Conservation (phyloP, 768 basidiomycete genomes). For the Serendipita sp. region DNA sequence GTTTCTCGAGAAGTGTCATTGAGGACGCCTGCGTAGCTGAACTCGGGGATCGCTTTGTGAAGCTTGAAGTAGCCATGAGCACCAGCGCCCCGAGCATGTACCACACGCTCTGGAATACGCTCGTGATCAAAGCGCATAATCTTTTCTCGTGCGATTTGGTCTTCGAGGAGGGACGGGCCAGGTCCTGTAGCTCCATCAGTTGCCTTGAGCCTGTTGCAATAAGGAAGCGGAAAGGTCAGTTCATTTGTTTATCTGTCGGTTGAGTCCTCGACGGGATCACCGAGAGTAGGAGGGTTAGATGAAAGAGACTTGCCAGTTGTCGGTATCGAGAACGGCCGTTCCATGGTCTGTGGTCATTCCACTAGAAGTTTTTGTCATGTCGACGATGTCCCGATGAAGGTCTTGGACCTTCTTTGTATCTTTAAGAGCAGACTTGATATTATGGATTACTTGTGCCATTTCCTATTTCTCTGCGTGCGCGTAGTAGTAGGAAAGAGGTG, state of each 20-base stretch:
- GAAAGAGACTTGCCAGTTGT: conserved; percentile 35
- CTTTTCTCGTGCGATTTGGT: conserved; percentile 59
- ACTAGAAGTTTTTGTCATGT: neutral
- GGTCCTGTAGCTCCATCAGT: conserved; percentile 26
- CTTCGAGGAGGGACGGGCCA: conserved; percentile 66
- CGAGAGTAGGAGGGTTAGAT: neutral
- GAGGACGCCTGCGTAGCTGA: conserved; percentile 52
- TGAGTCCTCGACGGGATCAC: neutral
- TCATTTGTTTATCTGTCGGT: neutral
- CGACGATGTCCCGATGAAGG: neutral
- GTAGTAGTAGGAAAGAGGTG: neutral
- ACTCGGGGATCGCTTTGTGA: conserved; percentile 50
- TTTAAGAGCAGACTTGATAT: neutral
- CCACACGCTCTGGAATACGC: conserved; percentile 75
- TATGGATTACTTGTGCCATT: conserved; percentile 1
- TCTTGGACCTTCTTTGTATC: conserved; percentile 7
- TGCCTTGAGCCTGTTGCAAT: conserved; percentile 35
- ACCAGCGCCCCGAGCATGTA: conserved; percentile 45
- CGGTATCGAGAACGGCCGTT: conserved; percentile 40
- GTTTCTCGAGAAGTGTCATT: conserved; percentile 59
- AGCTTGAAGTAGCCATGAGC: conserved; percentile 78
- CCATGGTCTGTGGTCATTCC: conserved; percentile 43
- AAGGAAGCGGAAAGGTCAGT: neutral
- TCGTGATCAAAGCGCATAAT: conserved; percentile 74
- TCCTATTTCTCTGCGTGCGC: neutral